These are phyloP conservation scores for Aureobasidium subglaciale DNA, from an alignment of 2,329 filamentous ascomycete species.

Conservation along the genomic window DNA sequence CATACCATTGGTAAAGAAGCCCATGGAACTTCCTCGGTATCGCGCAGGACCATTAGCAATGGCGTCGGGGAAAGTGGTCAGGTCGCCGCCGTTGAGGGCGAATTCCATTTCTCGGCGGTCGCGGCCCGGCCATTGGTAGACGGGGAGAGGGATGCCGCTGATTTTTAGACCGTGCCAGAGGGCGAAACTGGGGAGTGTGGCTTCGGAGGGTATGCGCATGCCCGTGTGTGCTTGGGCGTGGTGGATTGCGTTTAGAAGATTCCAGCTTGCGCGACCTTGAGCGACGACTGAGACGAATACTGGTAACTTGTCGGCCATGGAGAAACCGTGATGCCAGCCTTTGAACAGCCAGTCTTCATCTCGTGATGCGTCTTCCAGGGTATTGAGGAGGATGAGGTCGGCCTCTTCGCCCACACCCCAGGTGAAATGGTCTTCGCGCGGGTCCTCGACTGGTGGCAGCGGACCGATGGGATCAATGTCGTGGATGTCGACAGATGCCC, in stretches of 20 bases:
- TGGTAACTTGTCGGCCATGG: conserved; percentile 22
- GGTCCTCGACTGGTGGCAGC: conserved; percentile 59
- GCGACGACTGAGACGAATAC: conserved; percentile 34
- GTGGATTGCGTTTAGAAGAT: conserved; percentile 30
- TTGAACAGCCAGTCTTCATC: conserved; percentile 29
- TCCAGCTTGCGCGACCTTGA: conserved; percentile 28
- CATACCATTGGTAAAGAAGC: conserved; percentile 18
- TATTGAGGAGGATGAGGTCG: conserved; percentile 48
- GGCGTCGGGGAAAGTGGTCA: conserved; percentile 16
- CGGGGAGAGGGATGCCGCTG: conserved; percentile 32
- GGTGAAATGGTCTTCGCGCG: conserved; percentile 60
- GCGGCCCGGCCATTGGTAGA: conserved; percentile 25
- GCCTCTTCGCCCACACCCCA: conserved; percentile 87
- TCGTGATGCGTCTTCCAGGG: conserved; percentile 15
- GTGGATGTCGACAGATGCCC: conserved; percentile 30
- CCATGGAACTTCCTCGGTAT: conserved; percentile 27
- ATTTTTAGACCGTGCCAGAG: conserved; percentile 36
- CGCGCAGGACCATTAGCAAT: conserved; percentile 16
- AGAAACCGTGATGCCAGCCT: conserved; percentile 28
- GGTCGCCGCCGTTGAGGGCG: conserved; percentile 28
- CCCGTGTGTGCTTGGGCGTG: conserved; percentile 28
- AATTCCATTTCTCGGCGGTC: conserved; percentile 21
- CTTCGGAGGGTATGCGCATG: conserved; percentile 30
- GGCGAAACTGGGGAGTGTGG: conserved; percentile 32
- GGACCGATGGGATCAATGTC: conserved; percentile 62